phyloP scores from a whole-genome alignment of 768 basidiomycete genomes.

The Hericium erinaceus region DNA sequence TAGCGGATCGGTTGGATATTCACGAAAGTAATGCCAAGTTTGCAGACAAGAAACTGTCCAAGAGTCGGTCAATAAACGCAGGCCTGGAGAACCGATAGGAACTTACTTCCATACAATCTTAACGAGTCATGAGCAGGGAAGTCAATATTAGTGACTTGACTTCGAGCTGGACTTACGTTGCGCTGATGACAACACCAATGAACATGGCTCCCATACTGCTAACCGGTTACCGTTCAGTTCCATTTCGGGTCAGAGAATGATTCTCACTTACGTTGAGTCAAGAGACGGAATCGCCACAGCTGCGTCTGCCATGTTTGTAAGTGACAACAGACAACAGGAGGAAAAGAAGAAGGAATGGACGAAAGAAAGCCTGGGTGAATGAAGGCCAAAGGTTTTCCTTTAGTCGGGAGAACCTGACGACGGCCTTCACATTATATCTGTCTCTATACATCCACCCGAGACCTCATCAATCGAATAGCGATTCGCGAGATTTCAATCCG shows the following conservation, averaged over 20 bases:
- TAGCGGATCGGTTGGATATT: not conserved
- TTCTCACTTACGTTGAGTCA: not conserved
- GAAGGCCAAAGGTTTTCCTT: no score
- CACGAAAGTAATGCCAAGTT: conserved; percentile 1
- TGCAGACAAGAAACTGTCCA: not conserved
- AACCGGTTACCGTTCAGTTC: not conserved
- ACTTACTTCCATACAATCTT: not conserved
- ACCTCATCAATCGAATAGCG: no score
- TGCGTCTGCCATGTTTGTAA: not conserved
- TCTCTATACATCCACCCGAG: no score
- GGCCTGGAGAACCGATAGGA: not conserved
- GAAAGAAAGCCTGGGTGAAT: no score
- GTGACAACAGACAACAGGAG: no score
- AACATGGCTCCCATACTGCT: not conserved
- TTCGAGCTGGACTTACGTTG: not conserved
- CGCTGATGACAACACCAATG: not conserved
- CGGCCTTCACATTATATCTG: no score
- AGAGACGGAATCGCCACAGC: not conserved
- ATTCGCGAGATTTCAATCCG: no score
- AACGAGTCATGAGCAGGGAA: not conserved
- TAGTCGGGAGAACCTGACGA: no score
- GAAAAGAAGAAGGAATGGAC: no score
- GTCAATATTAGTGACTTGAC: not conserved
- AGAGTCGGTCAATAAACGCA: not conserved
- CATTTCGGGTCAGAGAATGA: not conserved